phyloP scores from a whole-genome alignment of 441 rosid genomes.

The Euphorbia schlechtendalii region DNA sequence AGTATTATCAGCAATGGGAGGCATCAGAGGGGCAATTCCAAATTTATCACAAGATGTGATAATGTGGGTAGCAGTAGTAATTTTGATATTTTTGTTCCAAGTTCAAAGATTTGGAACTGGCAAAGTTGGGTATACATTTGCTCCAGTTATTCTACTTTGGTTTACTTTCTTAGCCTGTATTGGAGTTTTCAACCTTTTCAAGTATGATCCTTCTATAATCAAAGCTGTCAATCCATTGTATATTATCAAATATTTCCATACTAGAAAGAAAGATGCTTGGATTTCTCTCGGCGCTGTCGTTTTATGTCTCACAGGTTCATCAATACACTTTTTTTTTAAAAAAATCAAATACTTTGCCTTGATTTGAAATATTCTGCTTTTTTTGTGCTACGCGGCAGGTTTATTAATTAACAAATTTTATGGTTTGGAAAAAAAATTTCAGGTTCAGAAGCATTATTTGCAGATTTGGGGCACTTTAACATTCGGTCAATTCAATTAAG shows the following conservation, averaged over 20 bases:
- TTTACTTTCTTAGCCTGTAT: constrained; percentile 20
- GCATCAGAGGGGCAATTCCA: constrained; percentile 27
- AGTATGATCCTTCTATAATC: constrained; percentile 22
- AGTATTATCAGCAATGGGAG: constrained; percentile 43
- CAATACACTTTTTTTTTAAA: too few relatives aligned
- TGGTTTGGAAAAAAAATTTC: too few relatives aligned
- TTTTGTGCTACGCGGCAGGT: too few relatives aligned
- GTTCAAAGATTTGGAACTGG: constrained; percentile 37
- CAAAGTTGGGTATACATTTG: constrained; percentile 33
- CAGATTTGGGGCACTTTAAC: constrained; percentile 23
- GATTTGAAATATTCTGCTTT: too few relatives aligned
- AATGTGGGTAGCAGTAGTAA: constrained; percentile 30
- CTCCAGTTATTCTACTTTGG: constrained; percentile 30
- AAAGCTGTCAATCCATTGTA: constrained; percentile 36
- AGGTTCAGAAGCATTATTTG: constrained; percentile 24
- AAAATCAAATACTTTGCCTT: too few relatives aligned
- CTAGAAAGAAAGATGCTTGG: constrained; percentile 29
- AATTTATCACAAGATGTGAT: constrained; percentile 19
- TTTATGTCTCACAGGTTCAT: constrained; percentile 30
- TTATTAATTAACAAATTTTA: too few relatives aligned
- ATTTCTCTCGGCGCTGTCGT: constrained; percentile 37
- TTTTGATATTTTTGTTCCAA: constrained; percentile 28
- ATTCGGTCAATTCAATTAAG: constrained; percentile 17
- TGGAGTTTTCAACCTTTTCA: constrained; percentile 29
- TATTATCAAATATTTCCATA: constrained; percentile 28